Conservation (phyloP, 1,139 yeast species). For the Taiozyma onychis region DNA sequence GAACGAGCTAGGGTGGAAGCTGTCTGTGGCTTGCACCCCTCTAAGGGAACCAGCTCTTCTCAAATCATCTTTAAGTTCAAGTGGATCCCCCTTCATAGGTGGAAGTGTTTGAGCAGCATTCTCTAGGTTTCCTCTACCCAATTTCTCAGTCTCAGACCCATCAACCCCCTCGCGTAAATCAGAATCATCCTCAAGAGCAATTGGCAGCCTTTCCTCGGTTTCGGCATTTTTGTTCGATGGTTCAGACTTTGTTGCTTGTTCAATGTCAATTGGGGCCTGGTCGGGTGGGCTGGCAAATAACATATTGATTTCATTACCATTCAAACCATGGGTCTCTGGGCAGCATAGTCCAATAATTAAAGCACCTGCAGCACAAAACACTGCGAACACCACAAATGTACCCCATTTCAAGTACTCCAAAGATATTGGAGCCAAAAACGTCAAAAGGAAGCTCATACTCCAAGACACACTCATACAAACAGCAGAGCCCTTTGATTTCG, state of each 20-base stretch:
- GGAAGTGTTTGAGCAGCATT: background rate
- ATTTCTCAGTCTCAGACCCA: background rate
- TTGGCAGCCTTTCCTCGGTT: background rate
- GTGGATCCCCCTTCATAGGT: background rate
- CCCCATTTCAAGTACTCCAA: slow-evolving; percentile 36
- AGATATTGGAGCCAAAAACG: slow-evolving; percentile 38
- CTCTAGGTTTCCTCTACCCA: background rate
- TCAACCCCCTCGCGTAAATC: background rate
- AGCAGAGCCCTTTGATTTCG: slow-evolving; percentile 47
- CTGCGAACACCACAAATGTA: slow-evolving; percentile 38
- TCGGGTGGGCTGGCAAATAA: background rate
- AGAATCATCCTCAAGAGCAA: background rate
- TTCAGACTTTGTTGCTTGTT: background rate
- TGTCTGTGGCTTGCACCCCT: background rate
- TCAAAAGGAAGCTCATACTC: slow-evolving; percentile 38
- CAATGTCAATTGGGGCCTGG: background rate
- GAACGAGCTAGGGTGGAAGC: slow-evolving; percentile 8
- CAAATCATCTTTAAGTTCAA: background rate
- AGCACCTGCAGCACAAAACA: slow-evolving; percentile 31
- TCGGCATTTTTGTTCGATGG: background rate
- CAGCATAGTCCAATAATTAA: slow-evolving; percentile 29
- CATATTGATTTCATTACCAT: slow-evolving; percentile 19
- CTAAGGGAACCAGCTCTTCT: background rate
- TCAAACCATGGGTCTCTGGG: slow-evolving; percentile 39
- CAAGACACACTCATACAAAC: slow-evolving; percentile 50